phyloP scores from a whole-genome alignment of 1,139 yeast species.

The Arxiozyma slooffiae region DNA sequence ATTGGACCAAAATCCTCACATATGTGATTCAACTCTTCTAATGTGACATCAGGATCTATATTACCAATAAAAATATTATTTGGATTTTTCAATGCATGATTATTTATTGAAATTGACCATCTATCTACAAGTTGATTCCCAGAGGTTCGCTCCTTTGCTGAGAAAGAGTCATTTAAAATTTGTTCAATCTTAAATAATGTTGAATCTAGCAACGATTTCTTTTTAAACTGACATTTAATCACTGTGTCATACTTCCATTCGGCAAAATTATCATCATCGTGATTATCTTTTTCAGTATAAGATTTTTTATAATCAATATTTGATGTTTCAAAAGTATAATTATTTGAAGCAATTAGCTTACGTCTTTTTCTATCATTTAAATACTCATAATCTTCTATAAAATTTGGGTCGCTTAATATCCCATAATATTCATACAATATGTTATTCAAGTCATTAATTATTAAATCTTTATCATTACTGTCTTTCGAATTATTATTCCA shows the following conservation, averaged over 20 bases:
- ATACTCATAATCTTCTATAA: constrained; percentile 26
- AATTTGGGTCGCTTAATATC: constrained; percentile 11
- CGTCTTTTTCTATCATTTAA: constrained; percentile 19
- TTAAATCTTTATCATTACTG: constrained; percentile 1
- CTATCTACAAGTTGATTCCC: constrained; percentile 8
- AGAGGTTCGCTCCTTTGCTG: no score
- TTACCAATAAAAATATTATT: constrained; percentile 55
- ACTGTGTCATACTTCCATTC: constrained; percentile 23
- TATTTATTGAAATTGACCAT: constrained; percentile 26
- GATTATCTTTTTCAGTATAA: constrained; percentile 5
- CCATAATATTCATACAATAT: constrained; percentile 13
- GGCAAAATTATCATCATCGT: constrained; percentile 3
- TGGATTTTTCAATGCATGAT: constrained; percentile 49
- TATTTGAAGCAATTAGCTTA: constrained; percentile 15
- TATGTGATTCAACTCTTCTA: constrained; percentile 33
- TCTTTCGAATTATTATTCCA: constrained; percentile 9
- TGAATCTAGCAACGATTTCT: constrained; percentile 5
- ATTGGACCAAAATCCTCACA: constrained; percentile 39
- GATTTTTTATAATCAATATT: constrained; percentile 15
- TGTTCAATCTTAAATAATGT: neutral
- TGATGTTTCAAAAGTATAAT: constrained; percentile 22
- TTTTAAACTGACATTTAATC: constrained; percentile 25
- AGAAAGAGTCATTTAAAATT: neutral
- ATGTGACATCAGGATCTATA: constrained; percentile 34
- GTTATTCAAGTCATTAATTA: neutral